Percentiles rank a stretch among this genome's conserved stretches.
These are phyloP conservation scores for Cercospora nicotianae DNA, from an alignment of 2,329 filamentous ascomycete genomes.

Conservation along the genomic window DNA sequence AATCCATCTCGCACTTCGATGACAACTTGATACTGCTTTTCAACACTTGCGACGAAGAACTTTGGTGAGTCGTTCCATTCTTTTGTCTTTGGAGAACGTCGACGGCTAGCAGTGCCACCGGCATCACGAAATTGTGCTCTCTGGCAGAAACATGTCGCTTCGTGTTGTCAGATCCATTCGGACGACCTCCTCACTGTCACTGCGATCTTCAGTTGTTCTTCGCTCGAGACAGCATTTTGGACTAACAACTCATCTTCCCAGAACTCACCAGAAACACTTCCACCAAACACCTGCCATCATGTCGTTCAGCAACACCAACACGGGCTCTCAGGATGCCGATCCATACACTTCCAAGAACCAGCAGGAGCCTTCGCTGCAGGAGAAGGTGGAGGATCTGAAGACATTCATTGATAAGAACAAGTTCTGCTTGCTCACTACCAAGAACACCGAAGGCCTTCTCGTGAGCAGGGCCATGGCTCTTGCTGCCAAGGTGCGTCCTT, in stretches of 20 bases:
- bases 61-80: constrained; percentile 3
- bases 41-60: background rate
- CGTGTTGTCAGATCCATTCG: background rate
- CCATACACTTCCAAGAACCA: constrained; percentile 78
- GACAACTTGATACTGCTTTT: constrained; percentile 19
- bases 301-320: constrained; percentile 60
- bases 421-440: constrained; percentile 87
- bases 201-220: background rate
- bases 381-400: constrained; percentile 74
- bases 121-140: background rate
- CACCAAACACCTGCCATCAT: constrained; percentile 32
- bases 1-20: constrained; percentile 3
- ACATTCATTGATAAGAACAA: constrained; percentile 72
- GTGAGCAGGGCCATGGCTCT: constrained; percentile 85
- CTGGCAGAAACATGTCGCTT: background rate
- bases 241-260: background rate
- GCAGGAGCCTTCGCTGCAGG: constrained; percentile 67
- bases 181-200: background rate
- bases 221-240: background rate
- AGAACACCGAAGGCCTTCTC: constrained; percentile 64
- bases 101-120: background rate
- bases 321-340: constrained; percentile 66
- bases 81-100: background rate
- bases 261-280: constrained; percentile 2
- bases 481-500: constrained; percentile 63